phyloP scores from a whole-genome alignment of 305 asterid genomes.

The Coffea humblotiana region DNA sequence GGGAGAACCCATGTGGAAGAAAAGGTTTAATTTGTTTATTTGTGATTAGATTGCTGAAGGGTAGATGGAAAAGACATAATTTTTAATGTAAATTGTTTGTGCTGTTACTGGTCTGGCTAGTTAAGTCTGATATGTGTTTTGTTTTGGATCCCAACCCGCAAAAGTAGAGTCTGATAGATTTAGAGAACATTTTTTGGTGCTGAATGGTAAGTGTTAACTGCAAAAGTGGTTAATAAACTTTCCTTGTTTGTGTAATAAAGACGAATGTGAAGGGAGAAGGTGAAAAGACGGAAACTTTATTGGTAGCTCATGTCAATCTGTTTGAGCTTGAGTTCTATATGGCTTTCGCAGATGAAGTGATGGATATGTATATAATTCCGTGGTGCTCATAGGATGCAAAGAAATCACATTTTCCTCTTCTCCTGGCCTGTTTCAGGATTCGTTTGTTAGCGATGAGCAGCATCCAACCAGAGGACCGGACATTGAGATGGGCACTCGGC shows the following conservation, averaged over 20 bases:
- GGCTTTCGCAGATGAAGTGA: not conserved
- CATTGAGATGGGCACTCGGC: slow-evolving; percentile 72
- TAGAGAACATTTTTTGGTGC: not conserved
- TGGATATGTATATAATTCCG: not conserved
- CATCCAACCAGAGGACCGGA: slow-evolving; percentile 47
- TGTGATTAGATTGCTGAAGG: not conserved
- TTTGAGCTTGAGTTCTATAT: not conserved
- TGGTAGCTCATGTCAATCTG: not conserved
- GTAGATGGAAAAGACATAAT: slow-evolving; percentile 1
- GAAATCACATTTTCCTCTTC: not conserved
- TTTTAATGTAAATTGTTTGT: not conserved
- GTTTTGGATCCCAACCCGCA: not conserved
- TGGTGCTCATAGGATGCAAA: not conserved
- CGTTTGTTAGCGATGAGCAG: slow-evolving; percentile 55
- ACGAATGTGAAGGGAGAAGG: not conserved
- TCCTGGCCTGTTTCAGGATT: slow-evolving; percentile 45
- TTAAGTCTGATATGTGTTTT: not conserved
- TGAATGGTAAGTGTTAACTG: not conserved
- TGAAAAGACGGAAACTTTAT: not conserved
- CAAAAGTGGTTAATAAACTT: not conserved
- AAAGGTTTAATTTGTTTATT: not conserved
- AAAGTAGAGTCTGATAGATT: not conserved
- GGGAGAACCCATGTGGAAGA: slow-evolving; percentile 5
- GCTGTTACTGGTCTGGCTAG: not conserved
- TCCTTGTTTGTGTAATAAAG: not conserved